phyloP scores from a whole-genome alignment of 2,329 filamentous ascomycete species.

The Metarhizium album region DNA sequence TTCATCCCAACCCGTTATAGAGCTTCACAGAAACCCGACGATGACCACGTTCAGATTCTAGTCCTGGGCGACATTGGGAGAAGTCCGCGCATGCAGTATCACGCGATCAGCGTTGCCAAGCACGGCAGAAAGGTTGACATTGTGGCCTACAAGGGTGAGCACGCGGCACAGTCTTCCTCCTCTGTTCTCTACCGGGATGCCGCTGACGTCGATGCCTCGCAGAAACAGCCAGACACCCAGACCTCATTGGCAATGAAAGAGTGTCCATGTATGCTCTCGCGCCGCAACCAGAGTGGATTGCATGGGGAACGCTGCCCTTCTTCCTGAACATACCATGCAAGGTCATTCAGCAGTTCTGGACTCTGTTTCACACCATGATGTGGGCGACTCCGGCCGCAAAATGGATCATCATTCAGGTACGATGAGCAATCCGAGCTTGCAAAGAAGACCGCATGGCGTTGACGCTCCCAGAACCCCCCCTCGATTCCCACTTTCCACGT shows the following conservation, averaged over 20 bases:
- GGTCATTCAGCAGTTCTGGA: conserved; percentile 70
- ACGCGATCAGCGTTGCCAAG: conserved; percentile 82
- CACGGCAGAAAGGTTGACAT: conserved; percentile 72
- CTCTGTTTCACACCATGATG: conserved; percentile 59
- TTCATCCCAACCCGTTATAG: conserved; percentile 24
- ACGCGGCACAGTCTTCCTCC: neutral
- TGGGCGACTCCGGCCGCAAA: conserved; percentile 64
- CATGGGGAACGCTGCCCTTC: conserved; percentile 63
- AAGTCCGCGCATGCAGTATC: conserved; percentile 97
- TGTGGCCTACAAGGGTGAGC: conserved; percentile 71
- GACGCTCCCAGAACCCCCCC: conserved; percentile 65
- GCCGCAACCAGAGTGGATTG: conserved; percentile 55
- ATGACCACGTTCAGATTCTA: conserved; percentile 60
- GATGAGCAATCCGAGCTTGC: conserved; percentile 5
- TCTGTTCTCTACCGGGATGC: neutral
- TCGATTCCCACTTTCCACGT: conserved; percentile 84
- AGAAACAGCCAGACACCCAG: conserved; percentile 75
- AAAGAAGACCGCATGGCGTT: neutral
- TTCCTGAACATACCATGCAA: conserved; percentile 71
- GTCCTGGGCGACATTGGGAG: conserved; percentile 92
- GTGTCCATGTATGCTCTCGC: conserved; percentile 64
- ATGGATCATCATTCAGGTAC: conserved; percentile 77
- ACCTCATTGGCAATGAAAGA: conserved; percentile 55
- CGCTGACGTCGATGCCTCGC: neutral
- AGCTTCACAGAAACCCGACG: conserved; percentile 22